Evolutionary conservation across 2,329 filamentous ascomycete genomes (phyloP).

Genomic region (Epichloe amarillans): DNA sequence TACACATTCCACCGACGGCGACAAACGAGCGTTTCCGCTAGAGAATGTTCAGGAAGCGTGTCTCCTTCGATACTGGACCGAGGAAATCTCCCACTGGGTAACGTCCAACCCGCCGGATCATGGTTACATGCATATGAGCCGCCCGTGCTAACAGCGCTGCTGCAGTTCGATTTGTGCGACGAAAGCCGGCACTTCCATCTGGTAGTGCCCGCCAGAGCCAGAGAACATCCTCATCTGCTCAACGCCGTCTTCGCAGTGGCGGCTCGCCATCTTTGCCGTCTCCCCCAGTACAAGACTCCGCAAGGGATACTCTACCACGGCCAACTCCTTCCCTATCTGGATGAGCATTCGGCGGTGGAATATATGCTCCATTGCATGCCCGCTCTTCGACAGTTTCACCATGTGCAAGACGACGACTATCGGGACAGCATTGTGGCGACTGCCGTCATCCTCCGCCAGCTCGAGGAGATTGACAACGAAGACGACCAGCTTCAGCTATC

Average conservation of each 20-base stretch:
- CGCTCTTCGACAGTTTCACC: constrained; percentile 23
- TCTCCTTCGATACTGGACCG: constrained; percentile 24
- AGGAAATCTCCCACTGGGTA: constrained; percentile 28
- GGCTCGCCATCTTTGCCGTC: constrained; percentile 24
- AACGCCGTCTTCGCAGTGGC: constrained; percentile 28
- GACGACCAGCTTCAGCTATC: constrained; percentile 11
- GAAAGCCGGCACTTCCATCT: constrained; percentile 26
- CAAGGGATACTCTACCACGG: constrained; percentile 24
- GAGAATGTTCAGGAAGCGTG: constrained; percentile 24
- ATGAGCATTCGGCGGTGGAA: constrained; percentile 25
- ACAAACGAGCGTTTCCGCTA: constrained; percentile 16
- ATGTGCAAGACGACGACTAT: constrained; percentile 23
- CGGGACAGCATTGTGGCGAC: constrained; percentile 27
- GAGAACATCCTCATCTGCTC: constrained; percentile 24
- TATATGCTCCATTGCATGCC: constrained; percentile 28
- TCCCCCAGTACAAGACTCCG: constrained; percentile 24
- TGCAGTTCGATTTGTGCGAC: constrained; percentile 27
- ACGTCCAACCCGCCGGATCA: background rate
- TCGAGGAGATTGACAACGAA: constrained; percentile 29
- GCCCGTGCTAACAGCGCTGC: background rate
- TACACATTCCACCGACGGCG: background rate
- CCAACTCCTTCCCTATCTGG: constrained; percentile 21
- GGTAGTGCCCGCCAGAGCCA: constrained; percentile 21
- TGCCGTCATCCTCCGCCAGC: constrained; percentile 25
- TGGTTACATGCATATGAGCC: background rate